Base-by-base conservation (phyloP, 208 protist genomes). In the Crithidia fasciculata region DNA sequence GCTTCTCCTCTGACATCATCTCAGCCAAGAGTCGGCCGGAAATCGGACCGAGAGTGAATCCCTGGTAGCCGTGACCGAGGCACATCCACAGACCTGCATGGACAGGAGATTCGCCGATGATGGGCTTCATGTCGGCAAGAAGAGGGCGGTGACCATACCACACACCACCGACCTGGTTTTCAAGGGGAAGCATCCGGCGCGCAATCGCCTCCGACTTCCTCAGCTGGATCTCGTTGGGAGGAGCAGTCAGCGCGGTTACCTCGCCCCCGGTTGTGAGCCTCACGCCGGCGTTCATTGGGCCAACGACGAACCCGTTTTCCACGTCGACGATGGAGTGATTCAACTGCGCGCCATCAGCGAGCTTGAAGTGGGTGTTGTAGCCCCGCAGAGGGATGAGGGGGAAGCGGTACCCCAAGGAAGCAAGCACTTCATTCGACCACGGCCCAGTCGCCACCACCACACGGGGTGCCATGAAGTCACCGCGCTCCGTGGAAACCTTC, bases 81-180 rank as follows among this genome's bases (percentile, higher is more conserved):
- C 70, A 78, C 36, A 78, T 72, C 66, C 74, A 84, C 50, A 84
- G 36, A 0, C 70, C 66, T 4, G 44, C 49, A 2, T 74, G 68
- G 7, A 69, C 58, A 12, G 60, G 72, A 18, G 70, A 72, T 18
- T 78, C 64, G 10, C 80, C 74, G 5, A 84, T 84, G 37, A 84
- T 59, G 12, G 70, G 80, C 43, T 80, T 83, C 75, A 77, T 84
- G 47, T 84, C 74, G 37, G 70, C 41, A n/a, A 72, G 47, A 16
- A 67, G 70, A 4, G 74, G 72, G n/a, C 71, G 74, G 55, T 78
- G 71, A 12, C 74, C 70, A 36, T 75, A 69, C 74, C 67, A 81
- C 8, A 76, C 65, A 19, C 41, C 58, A 8, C 76, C 57, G 8
- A 76, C 50, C 19, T 72, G 71, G 36, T 79, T 71, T 36, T 71